Evolutionary conservation across 2,329 filamentous ascomycete genomes (phyloP).

Genomic region (Phoma sp.): DNA sequence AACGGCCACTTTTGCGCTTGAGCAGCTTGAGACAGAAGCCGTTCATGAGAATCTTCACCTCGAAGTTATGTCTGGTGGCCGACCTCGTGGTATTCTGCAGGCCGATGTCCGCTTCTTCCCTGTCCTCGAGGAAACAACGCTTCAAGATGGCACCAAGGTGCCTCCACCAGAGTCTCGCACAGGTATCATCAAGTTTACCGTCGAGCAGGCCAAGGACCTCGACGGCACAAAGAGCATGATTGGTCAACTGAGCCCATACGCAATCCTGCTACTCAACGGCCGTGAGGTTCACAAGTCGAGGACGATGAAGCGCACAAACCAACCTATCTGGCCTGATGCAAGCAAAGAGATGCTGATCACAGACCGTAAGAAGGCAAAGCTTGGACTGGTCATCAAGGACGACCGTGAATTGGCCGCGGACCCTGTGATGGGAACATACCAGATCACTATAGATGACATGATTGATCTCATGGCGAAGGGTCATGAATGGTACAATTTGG

Average conservation of each 20-base stretch:
- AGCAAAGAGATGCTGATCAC: constrained; percentile 95
- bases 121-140: constrained; percentile 74
- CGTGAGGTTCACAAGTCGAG: constrained; percentile 89
- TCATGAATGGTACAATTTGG: constrained; percentile 93
- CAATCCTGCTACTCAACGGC: constrained; percentile 84
- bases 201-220: constrained; percentile 95
- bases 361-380: constrained; percentile 85
- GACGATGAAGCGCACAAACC: constrained; percentile 95
- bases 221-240: constrained; percentile 92
- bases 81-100: constrained; percentile 78
- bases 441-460: constrained; percentile 95
- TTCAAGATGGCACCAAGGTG: constrained; percentile 77
- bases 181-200: constrained; percentile 89
- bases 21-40: constrained; percentile 76
- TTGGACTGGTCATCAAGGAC: constrained; percentile 94
- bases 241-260: constrained; percentile 90
- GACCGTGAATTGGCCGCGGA: constrained; percentile 85
- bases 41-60: constrained; percentile 85
- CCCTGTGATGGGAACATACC: constrained; percentile 86
- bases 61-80: constrained; percentile 83
- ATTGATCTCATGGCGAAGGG: constrained; percentile 88
- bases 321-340: constrained; percentile 93
- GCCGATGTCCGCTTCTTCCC: constrained; percentile 95
- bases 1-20: constrained; percentile 81
- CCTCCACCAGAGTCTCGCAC: constrained; percentile 89